These are phyloP conservation scores for Pseudogymnoascus sp. DNA, from an alignment of 2,329 filamentous ascomycete genomes.

Conservation along the genomic window DNA sequence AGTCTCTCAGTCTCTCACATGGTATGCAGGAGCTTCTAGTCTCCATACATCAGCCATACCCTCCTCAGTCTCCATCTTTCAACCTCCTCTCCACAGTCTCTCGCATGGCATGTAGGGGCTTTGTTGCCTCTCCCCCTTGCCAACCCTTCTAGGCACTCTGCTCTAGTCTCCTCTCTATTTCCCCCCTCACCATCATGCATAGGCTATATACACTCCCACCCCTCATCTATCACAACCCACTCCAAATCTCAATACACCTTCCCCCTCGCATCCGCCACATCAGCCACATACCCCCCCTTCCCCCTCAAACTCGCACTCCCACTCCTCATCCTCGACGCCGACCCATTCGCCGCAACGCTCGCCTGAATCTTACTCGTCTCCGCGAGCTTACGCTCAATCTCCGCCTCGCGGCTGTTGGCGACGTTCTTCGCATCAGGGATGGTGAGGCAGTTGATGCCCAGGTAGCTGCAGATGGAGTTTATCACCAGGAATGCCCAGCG, in stretches of 20 bases:
- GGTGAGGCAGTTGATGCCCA: constrained; percentile 91
- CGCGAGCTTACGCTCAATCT: constrained; percentile 9
- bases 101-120: background rate
- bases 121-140: background rate
- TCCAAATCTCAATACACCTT: background rate
- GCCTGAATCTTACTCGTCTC: constrained; percentile 21
- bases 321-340: background rate
- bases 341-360: constrained; percentile 16
- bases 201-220: background rate
- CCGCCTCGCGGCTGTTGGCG: too few species aligned
- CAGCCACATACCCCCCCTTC: background rate
- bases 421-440: constrained; percentile 62
- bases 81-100: background rate
- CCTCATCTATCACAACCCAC: background rate
- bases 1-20: background rate
- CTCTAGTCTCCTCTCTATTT: background rate
- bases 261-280: background rate
- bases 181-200: background rate
- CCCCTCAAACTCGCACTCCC: constrained; percentile 1
- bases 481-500: constrained; percentile 90
- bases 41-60: too few species aligned
- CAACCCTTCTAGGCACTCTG: background rate
- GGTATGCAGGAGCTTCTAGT: background rate
- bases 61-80: background rate
- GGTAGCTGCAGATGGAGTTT: constrained; percentile 79